These are phyloP conservation scores for Eimeria brunetti DNA, from an alignment of 169 alveolate species.

Conservation along the genomic window DNA sequence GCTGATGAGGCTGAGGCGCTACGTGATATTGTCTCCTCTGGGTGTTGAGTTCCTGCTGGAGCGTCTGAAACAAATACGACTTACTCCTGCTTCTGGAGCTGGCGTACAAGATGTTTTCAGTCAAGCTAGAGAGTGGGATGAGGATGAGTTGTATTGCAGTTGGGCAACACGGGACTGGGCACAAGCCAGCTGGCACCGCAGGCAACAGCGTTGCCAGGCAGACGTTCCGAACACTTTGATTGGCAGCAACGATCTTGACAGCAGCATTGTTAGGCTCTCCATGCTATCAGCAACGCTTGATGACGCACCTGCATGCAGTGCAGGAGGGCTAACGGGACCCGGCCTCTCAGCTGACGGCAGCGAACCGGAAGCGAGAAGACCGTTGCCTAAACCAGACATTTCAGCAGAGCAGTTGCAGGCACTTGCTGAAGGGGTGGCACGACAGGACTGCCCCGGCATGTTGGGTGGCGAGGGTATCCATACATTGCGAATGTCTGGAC, in stretches of 20 bases:
- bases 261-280: constrained; percentile 39
- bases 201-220: not conserved
- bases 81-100: not conserved
- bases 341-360: constrained; percentile 20
- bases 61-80: constrained; percentile 1
- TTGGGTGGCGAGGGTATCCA: constrained; percentile 3
- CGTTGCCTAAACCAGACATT: not conserved
- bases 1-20: constrained; percentile 57
- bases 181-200: constrained; percentile 58
- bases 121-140: not conserved
- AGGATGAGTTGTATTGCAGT: not conserved
- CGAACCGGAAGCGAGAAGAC: constrained; percentile 13
- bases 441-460: not conserved
- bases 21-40: constrained; percentile 42
- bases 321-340: not conserved
- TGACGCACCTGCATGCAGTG: not conserved
- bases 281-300: constrained; percentile 50
- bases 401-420: constrained; percentile 21
- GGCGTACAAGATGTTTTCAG: not conserved
- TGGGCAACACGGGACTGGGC: constrained; percentile 76
- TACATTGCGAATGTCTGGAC: not conserved
- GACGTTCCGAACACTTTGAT: not conserved
- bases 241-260: constrained; percentile 47
- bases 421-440: not conserved
- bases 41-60: constrained; percentile 52